A percentile compares a stretch with the other conserved stretches of the same genome.
phyloP scores from a whole-genome alignment of 192 early-diverging fungal species.

The Mortierella hygrophila region DNA sequence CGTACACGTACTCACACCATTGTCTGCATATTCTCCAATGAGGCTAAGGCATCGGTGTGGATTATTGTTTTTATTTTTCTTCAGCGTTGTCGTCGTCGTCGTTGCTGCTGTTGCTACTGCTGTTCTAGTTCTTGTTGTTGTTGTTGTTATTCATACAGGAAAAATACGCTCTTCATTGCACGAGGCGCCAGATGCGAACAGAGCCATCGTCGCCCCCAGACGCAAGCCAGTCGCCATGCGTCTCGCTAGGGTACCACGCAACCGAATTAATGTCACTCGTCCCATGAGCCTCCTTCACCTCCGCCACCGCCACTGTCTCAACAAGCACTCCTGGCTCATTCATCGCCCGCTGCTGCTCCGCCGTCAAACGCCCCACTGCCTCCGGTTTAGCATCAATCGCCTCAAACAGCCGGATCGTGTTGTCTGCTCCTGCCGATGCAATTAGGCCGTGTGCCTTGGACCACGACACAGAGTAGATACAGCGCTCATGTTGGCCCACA shows the following conservation, averaged over 20 bases:
- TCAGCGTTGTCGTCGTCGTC: not conserved
- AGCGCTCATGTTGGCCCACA: conserved; percentile 81
- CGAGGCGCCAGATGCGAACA: conserved; percentile 85
- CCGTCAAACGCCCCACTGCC: conserved; percentile 13
- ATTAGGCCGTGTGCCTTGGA: conserved; percentile 77
- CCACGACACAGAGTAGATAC: conserved; percentile 96
- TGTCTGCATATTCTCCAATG: no score
- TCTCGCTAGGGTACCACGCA: conserved; percentile 81
- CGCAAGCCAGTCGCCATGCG: conserved; percentile 77
- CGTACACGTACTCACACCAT: not conserved
- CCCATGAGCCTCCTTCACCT: conserved; percentile 81
- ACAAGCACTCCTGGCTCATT: conserved; percentile 44
- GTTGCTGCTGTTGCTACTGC: no score
- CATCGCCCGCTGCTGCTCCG: conserved; percentile 22
- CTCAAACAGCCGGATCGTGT: conserved; percentile 76
- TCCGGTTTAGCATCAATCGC: conserved; percentile 12
- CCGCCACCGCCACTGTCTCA: conserved; percentile 43
- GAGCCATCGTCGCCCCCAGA: conserved; percentile 93
- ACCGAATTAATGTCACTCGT: conserved; percentile 93
- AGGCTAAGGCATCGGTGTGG: not conserved
- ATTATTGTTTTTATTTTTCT: not conserved
- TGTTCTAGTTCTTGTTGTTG: no score
- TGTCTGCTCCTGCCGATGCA: conserved; percentile 90
- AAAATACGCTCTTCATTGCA: not conserved
- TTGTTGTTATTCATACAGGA: not conserved